Conservation (phyloP, 2,329 filamentous ascomycete species). For the Cercospora beticola region DNA sequence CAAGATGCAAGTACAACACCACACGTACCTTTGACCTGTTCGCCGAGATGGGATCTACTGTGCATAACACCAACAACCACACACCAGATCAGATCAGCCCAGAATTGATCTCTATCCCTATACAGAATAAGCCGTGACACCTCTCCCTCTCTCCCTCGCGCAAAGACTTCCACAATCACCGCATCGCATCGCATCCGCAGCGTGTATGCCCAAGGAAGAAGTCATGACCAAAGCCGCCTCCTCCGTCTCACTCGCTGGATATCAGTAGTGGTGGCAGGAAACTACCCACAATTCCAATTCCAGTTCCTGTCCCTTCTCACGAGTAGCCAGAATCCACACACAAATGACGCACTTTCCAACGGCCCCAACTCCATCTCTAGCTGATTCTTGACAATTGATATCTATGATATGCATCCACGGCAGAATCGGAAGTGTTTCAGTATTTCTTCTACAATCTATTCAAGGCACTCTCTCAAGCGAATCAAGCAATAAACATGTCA, state of each 20-base stretch:
- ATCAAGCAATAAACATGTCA: background rate
- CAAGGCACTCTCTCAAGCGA: background rate
- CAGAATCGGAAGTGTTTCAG: background rate
- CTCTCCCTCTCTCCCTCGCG: background rate
- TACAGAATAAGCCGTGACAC: background rate
- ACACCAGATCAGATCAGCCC: background rate
- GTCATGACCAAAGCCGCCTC: background rate
- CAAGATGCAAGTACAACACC: background rate
- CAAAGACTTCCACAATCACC: background rate
- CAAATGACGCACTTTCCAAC: background rate
- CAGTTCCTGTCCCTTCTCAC: too few species aligned
- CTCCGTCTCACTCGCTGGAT: too few species aligned
- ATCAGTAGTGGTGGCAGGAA: too few species aligned
- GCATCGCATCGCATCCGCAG: background rate
- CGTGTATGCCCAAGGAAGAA: background rate
- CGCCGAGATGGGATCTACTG: background rate
- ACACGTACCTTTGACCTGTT: background rate
- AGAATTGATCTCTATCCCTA: background rate
- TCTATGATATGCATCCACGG: background rate
- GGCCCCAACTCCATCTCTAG: too few species aligned
- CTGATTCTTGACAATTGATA: too few species aligned
- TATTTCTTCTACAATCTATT: background rate
- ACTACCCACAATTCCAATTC: background rate
- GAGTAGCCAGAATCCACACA: background rate
- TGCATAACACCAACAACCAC: background rate